A percentile compares a stretch with the other conserved stretches of the same genome.
These are phyloP conservation scores for Lentinus brumalis DNA, from an alignment of 768 basidiomycete species.

Conservation along the genomic window DNA sequence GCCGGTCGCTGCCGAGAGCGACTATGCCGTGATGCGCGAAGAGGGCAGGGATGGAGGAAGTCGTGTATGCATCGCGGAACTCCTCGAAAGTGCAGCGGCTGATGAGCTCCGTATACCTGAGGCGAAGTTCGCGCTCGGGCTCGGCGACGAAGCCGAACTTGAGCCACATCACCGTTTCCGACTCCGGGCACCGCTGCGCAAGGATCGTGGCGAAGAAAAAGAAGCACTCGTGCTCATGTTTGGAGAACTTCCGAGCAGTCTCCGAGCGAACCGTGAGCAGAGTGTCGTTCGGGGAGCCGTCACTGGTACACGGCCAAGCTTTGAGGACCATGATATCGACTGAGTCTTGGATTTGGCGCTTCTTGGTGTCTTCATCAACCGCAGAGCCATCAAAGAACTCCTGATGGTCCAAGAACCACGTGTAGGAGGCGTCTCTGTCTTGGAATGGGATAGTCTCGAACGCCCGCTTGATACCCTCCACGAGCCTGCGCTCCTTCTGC, in stretches of 20 bases:
- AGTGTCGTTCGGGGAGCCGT: not conserved
- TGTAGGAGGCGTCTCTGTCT: slow-evolving; percentile 33
- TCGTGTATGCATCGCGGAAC: slow-evolving; percentile 33
- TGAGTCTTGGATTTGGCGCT: too few species aligned
- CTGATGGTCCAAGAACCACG: slow-evolving; percentile 41
- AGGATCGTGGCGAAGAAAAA: not conserved
- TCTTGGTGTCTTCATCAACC: not conserved
- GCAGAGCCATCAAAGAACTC: slow-evolving; percentile 28
- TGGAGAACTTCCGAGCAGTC: not conserved
- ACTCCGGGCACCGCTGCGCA: not conserved
- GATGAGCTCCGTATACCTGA: slow-evolving; percentile 30
- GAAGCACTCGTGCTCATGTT: not conserved
- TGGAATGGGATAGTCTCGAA: slow-evolving; percentile 17
- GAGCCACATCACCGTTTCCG: slow-evolving; percentile 2
- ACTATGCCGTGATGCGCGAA: not conserved
- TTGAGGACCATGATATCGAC: not conserved
- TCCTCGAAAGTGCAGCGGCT: slow-evolving; percentile 38
- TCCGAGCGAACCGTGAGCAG: too few species aligned
- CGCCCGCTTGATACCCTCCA: slow-evolving; percentile 34
- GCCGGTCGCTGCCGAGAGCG: not conserved
- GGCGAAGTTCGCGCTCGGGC: not conserved
- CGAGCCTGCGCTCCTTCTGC: slow-evolving; percentile 30
- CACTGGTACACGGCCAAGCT: not conserved
- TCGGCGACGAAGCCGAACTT: slow-evolving; percentile 22
- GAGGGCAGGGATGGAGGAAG: slow-evolving; percentile 21